Evolutionary conservation across 2,329 filamentous ascomycete species (phyloP).

Genomic region (Exophiala xenobiotica): DNA sequence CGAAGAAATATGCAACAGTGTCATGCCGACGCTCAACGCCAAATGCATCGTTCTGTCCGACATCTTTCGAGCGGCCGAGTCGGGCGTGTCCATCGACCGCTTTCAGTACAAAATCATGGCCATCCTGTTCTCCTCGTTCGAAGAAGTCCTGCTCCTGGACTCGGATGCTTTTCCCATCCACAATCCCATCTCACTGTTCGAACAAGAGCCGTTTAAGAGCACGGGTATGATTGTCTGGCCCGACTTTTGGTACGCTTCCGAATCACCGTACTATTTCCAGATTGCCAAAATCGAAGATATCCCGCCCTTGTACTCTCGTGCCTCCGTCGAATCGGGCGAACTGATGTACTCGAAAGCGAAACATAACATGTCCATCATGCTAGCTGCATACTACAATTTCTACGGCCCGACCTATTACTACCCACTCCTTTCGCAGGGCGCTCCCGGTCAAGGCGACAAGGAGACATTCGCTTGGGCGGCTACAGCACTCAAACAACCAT

Average conservation of each 20-base stretch:
- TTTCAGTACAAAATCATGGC: constrained; percentile 60
- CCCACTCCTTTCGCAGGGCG: constrained; percentile 47
- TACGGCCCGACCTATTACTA: constrained; percentile 49
- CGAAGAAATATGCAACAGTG: constrained; percentile 38
- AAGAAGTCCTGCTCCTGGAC: constrained; percentile 60
- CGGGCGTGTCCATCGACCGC: constrained; percentile 21
- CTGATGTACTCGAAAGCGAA: constrained; percentile 46
- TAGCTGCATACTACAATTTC: constrained; percentile 52
- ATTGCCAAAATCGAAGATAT: constrained; percentile 39
- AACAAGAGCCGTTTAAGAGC: constrained; percentile 52
- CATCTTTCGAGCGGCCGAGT: constrained; percentile 25
- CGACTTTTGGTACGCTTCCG: constrained; percentile 52
- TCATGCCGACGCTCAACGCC: constrained; percentile 41
- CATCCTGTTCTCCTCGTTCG: constrained; percentile 59
- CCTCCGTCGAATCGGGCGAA: constrained; percentile 47
- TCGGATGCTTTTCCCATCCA: constrained; percentile 56
- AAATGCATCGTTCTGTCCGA: constrained; percentile 39
- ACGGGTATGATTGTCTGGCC: constrained; percentile 59
- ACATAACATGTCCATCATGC: constrained; percentile 44
- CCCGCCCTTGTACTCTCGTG: constrained; percentile 35
- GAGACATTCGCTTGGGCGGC: constrained; percentile 52
- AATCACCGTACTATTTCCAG: constrained; percentile 44
- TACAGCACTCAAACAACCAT: constrained; percentile 39
- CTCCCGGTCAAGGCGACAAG: constrained; percentile 52
- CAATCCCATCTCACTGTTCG: constrained; percentile 48